Evolutionary conservation across 2,329 filamentous ascomycete genomes (phyloP).

Genomic region (Dendryphion nanum): DNA sequence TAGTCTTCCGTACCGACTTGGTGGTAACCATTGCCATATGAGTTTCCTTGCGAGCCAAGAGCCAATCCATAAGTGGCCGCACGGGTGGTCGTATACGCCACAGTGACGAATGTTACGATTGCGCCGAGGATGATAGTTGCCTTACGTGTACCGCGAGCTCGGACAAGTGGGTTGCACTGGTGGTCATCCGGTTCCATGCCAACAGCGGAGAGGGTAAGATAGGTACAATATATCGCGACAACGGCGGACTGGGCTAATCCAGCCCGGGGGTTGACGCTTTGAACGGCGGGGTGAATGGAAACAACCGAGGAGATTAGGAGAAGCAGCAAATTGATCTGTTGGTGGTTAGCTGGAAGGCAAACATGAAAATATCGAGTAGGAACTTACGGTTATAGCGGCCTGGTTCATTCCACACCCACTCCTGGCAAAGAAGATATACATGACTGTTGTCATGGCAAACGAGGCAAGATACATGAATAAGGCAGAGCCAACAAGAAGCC

Average conservation of each 20-base stretch:
- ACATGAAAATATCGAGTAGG: background rate
- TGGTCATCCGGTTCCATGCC: slow-evolving; percentile 98
- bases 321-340: slow-evolving; percentile 75
- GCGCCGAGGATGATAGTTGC: slow-evolving; percentile 91
- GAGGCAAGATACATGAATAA: slow-evolving; percentile 90
- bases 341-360: background rate
- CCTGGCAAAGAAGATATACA: slow-evolving; percentile 93
- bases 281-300: slow-evolving; percentile 85
- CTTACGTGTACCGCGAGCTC: slow-evolving; percentile 80
- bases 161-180: slow-evolving; percentile 88
- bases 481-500: slow-evolving; percentile 85
- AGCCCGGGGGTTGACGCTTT: slow-evolving; percentile 89
- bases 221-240: slow-evolving; percentile 97
- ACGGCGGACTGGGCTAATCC: slow-evolving; percentile 97
- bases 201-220: slow-evolving; percentile 95
- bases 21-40: slow-evolving; percentile 53
- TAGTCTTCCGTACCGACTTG: slow-evolving; percentile 66
- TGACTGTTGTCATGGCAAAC: slow-evolving; percentile 89
- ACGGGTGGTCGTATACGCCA: slow-evolving; percentile 95
- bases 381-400: slow-evolving; percentile 74
- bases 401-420: slow-evolving; percentile 92
- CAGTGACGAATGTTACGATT: slow-evolving; percentile 92
- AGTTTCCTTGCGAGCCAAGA: slow-evolving; percentile 61
- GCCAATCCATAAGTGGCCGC: slow-evolving; percentile 89
- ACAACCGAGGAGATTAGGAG: slow-evolving; percentile 77